Percentiles rank a stretch among this genome's conserved stretches.
These are phyloP conservation scores for Chlamydomonas sp. DNA, from an alignment of 139 green algal genomes.

Conservation along the genomic window DNA sequence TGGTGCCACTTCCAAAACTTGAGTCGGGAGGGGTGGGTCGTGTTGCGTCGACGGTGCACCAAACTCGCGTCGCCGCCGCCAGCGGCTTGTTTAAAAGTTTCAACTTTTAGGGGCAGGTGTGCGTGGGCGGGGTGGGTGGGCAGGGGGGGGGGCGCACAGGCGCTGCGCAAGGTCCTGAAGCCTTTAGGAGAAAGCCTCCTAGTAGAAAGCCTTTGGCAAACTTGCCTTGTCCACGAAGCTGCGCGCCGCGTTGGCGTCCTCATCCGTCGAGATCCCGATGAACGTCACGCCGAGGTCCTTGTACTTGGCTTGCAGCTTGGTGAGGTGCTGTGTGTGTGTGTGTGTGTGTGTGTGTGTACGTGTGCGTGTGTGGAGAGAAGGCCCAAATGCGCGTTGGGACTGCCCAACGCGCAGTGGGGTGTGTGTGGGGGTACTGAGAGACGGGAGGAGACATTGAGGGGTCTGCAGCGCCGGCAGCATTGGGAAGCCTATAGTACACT, in stretches of 20 bases:
- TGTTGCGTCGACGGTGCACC: too few species aligned
- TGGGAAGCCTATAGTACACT: too few species aligned
- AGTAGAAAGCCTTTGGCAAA: not conserved
- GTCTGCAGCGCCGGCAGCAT: too few species aligned
- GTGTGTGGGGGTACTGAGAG: too few species aligned
- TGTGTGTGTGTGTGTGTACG: not conserved
- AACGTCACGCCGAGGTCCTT: conserved; percentile 17
- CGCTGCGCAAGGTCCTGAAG: not conserved
- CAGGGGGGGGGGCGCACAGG: not conserved
- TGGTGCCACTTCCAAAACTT: too few species aligned
- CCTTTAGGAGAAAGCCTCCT: not conserved
- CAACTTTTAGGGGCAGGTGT: not conserved
- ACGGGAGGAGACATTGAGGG: too few species aligned
- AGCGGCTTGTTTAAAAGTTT: not conserved
- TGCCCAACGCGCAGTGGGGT: too few species aligned
- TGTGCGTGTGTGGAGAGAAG: not conserved
- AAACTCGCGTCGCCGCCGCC: too few species aligned
- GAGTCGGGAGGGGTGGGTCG: too few species aligned
- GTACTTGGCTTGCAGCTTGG: conserved; percentile 28
- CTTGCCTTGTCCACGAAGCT: too few species aligned
- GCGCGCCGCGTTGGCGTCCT: too few species aligned
- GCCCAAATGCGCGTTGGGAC: too few species aligned
- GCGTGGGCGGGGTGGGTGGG: not conserved
- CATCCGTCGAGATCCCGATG: conserved; percentile 24
- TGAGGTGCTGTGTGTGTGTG: conserved; percentile 19